phyloP scores from a whole-genome alignment of 495 filamentous ascomycete species.

The Aspergillus nidulans region DNA sequence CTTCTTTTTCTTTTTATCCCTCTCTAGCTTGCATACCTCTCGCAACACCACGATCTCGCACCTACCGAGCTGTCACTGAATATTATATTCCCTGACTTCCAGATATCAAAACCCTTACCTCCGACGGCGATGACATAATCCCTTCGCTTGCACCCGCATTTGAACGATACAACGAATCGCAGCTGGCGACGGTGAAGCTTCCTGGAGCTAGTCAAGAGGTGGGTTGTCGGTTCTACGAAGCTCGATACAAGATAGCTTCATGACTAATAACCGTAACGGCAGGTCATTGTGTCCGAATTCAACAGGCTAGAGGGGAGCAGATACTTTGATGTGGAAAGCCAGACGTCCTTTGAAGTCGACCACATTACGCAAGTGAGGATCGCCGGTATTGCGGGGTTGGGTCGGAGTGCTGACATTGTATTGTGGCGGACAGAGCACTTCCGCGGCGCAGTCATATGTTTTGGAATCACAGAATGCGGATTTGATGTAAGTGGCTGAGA shows the following conservation, averaged over 20 bases:
- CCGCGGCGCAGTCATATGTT: conserved; percentile 71
- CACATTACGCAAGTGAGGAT: conserved; percentile 68
- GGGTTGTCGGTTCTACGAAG: conserved; percentile 10
- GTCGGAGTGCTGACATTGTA: conserved; percentile 1
- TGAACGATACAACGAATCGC: conserved; percentile 92
- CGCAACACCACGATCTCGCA: neutral
- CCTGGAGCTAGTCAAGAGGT: conserved; percentile 78
- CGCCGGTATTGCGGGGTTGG: neutral
- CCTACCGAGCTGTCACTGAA: neutral
- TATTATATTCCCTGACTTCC: conserved; percentile 2
- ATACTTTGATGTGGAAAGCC: conserved; percentile 86
- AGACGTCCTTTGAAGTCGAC: conserved; percentile 81
- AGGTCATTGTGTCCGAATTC: conserved; percentile 84
- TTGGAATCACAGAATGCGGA: conserved; percentile 74
- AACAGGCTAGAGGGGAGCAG: conserved; percentile 72
- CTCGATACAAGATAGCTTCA: neutral
- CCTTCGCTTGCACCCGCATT: conserved; percentile 75
- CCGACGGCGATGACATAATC: conserved; percentile 63
- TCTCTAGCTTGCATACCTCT: neutral
- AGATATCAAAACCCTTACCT: conserved; percentile 88
- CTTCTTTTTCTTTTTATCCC: too few species aligned
- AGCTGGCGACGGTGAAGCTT: conserved; percentile 82
- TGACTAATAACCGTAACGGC: neutral
- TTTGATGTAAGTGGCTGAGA: conserved; percentile 59
- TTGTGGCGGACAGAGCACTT: conserved; percentile 62